phyloP scores from a whole-genome alignment of 1,284 basidiomycete species.

The Hymenochaete sp. region DNA sequence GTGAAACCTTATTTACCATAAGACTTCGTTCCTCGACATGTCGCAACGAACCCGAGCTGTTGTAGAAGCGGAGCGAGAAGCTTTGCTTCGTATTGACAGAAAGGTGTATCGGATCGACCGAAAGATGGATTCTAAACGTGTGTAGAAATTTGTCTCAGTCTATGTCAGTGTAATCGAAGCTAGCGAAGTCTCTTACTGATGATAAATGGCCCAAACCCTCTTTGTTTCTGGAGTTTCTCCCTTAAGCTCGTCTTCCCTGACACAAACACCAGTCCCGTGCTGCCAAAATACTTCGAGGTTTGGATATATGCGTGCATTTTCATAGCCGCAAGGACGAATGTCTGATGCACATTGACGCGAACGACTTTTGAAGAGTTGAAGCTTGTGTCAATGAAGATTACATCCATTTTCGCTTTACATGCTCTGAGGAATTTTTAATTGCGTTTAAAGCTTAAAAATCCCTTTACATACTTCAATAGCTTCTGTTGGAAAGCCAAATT shows the following conservation, averaged over 20 bases:
- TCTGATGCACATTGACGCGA: slow-evolving; percentile 80
- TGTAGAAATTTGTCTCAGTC: too few species aligned
- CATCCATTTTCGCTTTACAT: slow-evolving; percentile 59
- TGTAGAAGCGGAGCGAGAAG: slow-evolving; percentile 36
- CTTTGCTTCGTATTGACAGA: slow-evolving; percentile 41
- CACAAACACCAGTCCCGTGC: slow-evolving; percentile 41
- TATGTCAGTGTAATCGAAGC: too few species aligned
- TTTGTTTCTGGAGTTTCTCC: neutral
- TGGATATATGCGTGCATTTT: slow-evolving; percentile 82
- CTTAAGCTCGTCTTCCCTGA: slow-evolving; percentile 19
- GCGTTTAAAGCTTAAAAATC: neutral
- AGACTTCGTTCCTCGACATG: slow-evolving; percentile 43
- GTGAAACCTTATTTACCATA: slow-evolving; percentile 43
- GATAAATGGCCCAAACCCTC: neutral
- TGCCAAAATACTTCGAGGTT: slow-evolving; percentile 43
- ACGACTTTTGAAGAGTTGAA: slow-evolving; percentile 62
- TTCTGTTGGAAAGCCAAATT: slow-evolving; percentile 54
- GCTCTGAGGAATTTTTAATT: slow-evolving; percentile 34
- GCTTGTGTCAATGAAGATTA: slow-evolving; percentile 67
- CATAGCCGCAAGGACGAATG: slow-evolving; percentile 78
- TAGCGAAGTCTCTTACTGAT: neutral
- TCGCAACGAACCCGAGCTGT: slow-evolving; percentile 30
- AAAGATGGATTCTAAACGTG: slow-evolving; percentile 51
- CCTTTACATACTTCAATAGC: slow-evolving; percentile 48
- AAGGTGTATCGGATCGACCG: slow-evolving; percentile 52